These are phyloP conservation scores for Ophiostoma pallidulum DNA, from an alignment of 2,329 filamentous ascomycete genomes.

Conservation along the genomic window DNA sequence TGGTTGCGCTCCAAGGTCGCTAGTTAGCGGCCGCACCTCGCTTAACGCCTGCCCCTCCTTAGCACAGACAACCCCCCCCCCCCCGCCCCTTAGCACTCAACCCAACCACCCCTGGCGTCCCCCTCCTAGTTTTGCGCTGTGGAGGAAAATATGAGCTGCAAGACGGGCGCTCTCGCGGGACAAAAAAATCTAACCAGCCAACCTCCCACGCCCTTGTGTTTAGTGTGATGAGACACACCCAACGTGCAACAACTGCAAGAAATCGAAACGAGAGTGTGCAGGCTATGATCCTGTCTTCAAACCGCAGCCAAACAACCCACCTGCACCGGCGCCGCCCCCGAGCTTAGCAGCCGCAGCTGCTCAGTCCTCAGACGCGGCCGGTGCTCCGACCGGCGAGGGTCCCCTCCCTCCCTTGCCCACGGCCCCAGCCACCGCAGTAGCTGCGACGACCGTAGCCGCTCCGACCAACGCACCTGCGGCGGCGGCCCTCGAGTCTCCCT, in stretches of 20 bases:
- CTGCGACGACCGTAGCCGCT: no score
- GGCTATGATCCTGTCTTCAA: slow-evolving; percentile 87
- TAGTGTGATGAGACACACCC: slow-evolving; percentile 98
- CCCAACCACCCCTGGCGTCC: no score
- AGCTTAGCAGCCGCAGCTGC: no score
- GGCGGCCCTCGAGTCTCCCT: slow-evolving; percentile 4
- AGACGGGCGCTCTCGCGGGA: no score
- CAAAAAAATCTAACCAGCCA: no score
- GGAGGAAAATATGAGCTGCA: no score
- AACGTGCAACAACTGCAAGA: slow-evolving; percentile 80
- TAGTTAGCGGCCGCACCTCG: not conserved
- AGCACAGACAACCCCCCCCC: not conserved
- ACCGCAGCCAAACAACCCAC: slow-evolving; percentile 44
- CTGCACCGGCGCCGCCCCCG: no score
- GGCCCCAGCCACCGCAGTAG: no score
- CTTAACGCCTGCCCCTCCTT: not conserved
- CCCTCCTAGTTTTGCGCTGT: no score
- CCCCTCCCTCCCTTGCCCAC: no score
- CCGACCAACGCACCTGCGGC: not conserved
- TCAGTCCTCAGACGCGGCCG: no score
- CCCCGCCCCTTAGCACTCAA: no score
- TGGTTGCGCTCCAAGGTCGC: not conserved
- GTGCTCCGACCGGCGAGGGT: not conserved
- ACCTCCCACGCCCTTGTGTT: slow-evolving; percentile 19
- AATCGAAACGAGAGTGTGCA: slow-evolving; percentile 77